Base-by-base conservation (phyloP, 306 rosid species). In the Fragaria nilgerrensis region DNA sequence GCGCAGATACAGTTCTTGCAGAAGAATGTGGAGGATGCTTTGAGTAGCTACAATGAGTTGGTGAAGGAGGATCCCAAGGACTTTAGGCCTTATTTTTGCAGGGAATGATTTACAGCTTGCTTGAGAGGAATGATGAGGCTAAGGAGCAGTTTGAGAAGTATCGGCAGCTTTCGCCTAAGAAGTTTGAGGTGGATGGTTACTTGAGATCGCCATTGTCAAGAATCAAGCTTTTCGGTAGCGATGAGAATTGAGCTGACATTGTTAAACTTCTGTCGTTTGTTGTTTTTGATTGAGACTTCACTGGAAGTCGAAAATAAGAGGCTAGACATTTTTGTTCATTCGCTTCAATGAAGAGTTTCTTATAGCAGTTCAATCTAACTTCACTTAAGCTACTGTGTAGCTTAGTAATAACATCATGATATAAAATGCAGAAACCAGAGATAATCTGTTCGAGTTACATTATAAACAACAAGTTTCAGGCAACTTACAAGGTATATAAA, bases 41-140 rank as follows among this genome's bases (percentile, higher is more conserved):
- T 94, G 86, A 79, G 53, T 62, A 77, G 83, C 25, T 94, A 92
- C 69, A 74, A 85, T 17, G 77, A 88, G 58, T 76, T 94, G 64
- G 79, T 83, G 0, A 78, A 86, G 81, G 97, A 94, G 77, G 98
- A 94, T 32, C 90, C 98, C 0, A 77, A 29, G 7, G 98, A 92
- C 78, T 92, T 88, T 53, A 82, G 98, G 78, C 98, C 98, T 5
- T 94, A 90, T 73, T 94, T 94, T 67, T 90, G 97, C 70, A 78
- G 89, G 98, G 97, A 1, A 85, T 92, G 96, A 89, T 94, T 74
- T 94, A 94, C 82, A 90, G 97, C 59, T 89, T 94, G 91, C 89
- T 90, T 47, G 97, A 90, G 76, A 83, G 82, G 87, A 89, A 94
- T 67, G 90, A 70, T 0, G 98, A 94, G 81, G 98, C 98, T 0